Percentiles rank a stretch among this genome's conserved stretches.
Conservation (phyloP, 192 early-diverging fungal genomes). For the Allomyces javanicus region DNA sequence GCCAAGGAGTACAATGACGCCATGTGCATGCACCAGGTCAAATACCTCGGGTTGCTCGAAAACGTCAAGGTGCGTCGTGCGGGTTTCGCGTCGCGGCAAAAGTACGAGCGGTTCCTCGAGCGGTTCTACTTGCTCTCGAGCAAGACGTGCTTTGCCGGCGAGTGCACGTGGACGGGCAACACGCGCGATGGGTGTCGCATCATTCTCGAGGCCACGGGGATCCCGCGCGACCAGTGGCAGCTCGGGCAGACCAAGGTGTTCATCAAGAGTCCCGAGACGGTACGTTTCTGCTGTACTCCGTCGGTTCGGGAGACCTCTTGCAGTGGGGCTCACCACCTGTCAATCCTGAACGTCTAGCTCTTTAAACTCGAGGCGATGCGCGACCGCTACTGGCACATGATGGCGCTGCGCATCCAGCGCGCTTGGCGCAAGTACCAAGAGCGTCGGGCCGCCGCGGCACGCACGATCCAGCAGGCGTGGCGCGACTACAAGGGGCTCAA, state of each 20-base stretch:
- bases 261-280: slow-evolving; percentile 82
- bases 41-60: slow-evolving; percentile 88
- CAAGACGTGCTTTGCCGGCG: slow-evolving; percentile 60
- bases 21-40: slow-evolving; percentile 89
- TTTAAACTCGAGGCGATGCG: slow-evolving; percentile 81
- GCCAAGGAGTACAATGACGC: slow-evolving; percentile 76
- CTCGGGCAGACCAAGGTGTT: slow-evolving; percentile 88
- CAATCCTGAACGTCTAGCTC: slow-evolving; percentile 12
- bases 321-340: not conserved
- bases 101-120: slow-evolving; percentile 73
- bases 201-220: slow-evolving; percentile 71
- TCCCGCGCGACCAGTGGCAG: slow-evolving; percentile 80
- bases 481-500: slow-evolving; percentile 61
- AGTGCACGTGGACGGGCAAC: slow-evolving; percentile 65
- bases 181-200: slow-evolving; percentile 44
- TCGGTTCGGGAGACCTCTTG: no score
- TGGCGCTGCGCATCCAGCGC: slow-evolving; percentile 80
- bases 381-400: slow-evolving; percentile 89
- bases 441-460: slow-evolving; percentile 41
- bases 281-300: slow-evolving; percentile 5
- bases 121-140: slow-evolving; percentile 57
- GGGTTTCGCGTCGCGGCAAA: slow-evolving; percentile 89
- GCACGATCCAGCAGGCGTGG: slow-evolving; percentile 56
- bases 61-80: slow-evolving; percentile 96
- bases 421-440: slow-evolving; percentile 63